These are phyloP conservation scores for Leccinum cinnamomeum DNA, from an alignment of 1,284 basidiomycete genomes.

Conservation along the genomic window DNA sequence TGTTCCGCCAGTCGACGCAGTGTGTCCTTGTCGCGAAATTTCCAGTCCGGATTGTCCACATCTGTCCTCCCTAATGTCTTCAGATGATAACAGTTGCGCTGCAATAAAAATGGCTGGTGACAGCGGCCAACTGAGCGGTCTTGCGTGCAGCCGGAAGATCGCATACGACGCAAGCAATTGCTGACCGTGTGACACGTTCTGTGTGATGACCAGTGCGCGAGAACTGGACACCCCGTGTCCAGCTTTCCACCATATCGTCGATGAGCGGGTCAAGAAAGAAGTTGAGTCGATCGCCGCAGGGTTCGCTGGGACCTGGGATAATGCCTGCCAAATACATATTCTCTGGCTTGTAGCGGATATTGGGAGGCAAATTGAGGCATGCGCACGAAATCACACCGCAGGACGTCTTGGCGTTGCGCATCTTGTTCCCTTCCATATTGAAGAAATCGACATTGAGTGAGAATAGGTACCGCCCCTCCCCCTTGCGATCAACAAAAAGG, in stretches of 20 bases:
- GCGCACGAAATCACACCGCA: not conserved
- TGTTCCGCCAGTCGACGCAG: not conserved
- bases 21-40: not conserved
- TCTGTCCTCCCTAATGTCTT: not conserved
- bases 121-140: not conserved
- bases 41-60: not conserved
- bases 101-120: not conserved
- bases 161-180: not conserved
- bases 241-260: not conserved
- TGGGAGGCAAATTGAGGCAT: not conserved
- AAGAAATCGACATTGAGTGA: not conserved
- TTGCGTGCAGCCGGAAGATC: not conserved
- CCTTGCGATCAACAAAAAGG: not conserved
- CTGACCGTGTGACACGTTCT: not conserved
- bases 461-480: not conserved
- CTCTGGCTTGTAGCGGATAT: not conserved
- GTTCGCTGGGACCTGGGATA: not conserved
- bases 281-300: not conserved
- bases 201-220: not conserved
- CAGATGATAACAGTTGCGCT: not conserved
- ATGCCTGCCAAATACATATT: not conserved
- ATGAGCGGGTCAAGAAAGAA: not conserved
- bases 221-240: not conserved
- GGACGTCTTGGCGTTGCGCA: not conserved
- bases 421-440: not conserved